Percentiles rank a stretch among this genome's conserved stretches.
Evolutionary conservation across 176 grass and related monocot species (phyloP).

Genomic region (Miscanthus lutarioriparius): DNA sequence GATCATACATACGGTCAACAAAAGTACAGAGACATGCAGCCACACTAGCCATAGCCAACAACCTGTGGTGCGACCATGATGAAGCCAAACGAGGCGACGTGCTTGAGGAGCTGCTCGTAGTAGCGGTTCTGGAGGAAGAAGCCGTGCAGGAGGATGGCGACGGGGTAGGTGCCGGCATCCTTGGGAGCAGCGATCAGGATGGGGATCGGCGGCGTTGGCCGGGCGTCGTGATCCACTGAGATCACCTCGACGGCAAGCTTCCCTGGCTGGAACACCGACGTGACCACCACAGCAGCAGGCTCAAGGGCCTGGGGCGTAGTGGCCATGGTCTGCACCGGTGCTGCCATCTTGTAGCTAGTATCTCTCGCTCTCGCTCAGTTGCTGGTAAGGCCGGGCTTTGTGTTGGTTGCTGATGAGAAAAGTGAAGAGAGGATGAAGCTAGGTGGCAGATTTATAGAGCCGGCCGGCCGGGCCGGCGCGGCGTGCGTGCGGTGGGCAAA

Average conservation of each 20-base stretch:
- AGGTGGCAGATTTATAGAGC: constrained; percentile 2
- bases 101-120: constrained; percentile 36
- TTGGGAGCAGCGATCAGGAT: constrained; percentile 44
- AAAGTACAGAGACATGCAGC: background rate
- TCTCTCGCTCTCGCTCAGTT: background rate
- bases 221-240: background rate
- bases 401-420: background rate
- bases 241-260: constrained; percentile 23
- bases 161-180: constrained; percentile 45
- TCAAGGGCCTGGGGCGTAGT: background rate
- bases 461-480: background rate
- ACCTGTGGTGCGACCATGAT: constrained; percentile 56
- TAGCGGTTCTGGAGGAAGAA: constrained; percentile 49
- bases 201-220: background rate
- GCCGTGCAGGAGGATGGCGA: constrained; percentile 54
- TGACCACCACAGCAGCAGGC: background rate
- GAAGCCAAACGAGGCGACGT: constrained; percentile 60
- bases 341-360: background rate
- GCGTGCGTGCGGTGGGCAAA: background rate
- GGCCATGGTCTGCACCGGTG: background rate
- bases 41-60: background rate
- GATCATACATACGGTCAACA: background rate
- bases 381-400: background rate
- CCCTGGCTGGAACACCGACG: constrained; percentile 12
- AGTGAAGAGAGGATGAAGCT: background rate